Evolutionary conservation across 2,329 filamentous ascomycete genomes (phyloP), one percentile per base, ranked within the genome.

Genomic region (Xylariomycetidae sp.): DNA sequence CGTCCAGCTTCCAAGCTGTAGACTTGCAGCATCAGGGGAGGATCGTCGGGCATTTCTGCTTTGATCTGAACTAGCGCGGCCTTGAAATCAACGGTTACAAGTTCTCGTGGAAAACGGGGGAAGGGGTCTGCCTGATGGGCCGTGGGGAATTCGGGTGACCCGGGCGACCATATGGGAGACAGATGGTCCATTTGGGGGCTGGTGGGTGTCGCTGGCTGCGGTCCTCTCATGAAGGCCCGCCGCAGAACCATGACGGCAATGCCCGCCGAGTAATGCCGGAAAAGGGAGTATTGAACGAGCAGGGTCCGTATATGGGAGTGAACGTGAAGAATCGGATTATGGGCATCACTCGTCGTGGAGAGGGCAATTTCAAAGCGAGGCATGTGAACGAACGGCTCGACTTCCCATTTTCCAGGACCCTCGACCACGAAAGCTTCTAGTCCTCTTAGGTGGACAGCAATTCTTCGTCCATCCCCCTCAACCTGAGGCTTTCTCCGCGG

Each of bases 361-460:
- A 96, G 74, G 1, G 85, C 82, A 18, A 95, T 68, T 54, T 98
- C 92, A 47, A 94, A 87, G 20, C 82, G 77, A 18, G 93, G 92
- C 38, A 98, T 68, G 25, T 78, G 84, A 44, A 96, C 59, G 53
- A 95, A 96, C 1, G 89, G 81, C 37, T 95, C 87, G 3, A 78
- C 67, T 54, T 95, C 88, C 59, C 88, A 82, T 42, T 79, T 83
- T 41, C 95, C 86, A 3, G 82, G 74, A 0, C 83, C 84, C 56
- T 98, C 92, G 29, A 96, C 81, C 30, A 96, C 84, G 48, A 92
- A 90, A 0, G 82, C 87, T 57, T 96, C 92, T 4, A 98, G 68
- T 0, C 87, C 87, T 40, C 85, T 79, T 23, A 85, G 75, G 53
- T 94, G 85, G 17, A 96, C 61, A 4, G 85, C 79, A 18, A 98